Conservation (phyloP, 2,329 filamentous ascomycete species). For the Pseudogymnoascus sp. region DNA sequence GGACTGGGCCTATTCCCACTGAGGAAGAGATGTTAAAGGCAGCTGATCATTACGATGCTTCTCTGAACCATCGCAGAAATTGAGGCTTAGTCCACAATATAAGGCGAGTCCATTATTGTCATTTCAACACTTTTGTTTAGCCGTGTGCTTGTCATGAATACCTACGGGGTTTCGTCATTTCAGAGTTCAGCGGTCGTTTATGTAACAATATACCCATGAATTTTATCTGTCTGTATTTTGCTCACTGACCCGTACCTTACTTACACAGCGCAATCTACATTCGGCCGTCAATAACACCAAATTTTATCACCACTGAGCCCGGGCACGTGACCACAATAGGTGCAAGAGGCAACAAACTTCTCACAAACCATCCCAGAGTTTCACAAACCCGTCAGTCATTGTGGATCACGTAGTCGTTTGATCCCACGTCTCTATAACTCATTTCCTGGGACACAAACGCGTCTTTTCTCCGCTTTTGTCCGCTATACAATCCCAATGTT, state of each 20-base stretch:
- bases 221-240: not conserved
- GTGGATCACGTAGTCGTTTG: not conserved
- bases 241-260: not conserved
- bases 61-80: not conserved
- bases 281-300: not conserved
- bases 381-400: not conserved
- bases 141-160: not conserved
- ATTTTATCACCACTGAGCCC: not conserved
- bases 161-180: not conserved
- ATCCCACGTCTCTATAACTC: not conserved
- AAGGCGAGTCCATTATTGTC: not conserved
- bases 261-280: not conserved
- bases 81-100: not conserved
- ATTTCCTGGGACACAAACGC: not conserved
- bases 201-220: conserved; percentile 5
- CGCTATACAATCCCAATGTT: not conserved
- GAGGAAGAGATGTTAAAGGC: conserved; percentile 17
- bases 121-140: not conserved
- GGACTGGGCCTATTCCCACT: conserved; percentile 23
- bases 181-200: not conserved
- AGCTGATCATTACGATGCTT: not conserved
- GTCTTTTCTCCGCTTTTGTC: not conserved
- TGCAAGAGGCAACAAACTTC: not conserved
- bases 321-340: not conserved
- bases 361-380: conserved; percentile 7